Evolutionary conservation across 2,329 filamentous ascomycete genomes (phyloP).

Genomic region (Colletotrichum lupini): DNA sequence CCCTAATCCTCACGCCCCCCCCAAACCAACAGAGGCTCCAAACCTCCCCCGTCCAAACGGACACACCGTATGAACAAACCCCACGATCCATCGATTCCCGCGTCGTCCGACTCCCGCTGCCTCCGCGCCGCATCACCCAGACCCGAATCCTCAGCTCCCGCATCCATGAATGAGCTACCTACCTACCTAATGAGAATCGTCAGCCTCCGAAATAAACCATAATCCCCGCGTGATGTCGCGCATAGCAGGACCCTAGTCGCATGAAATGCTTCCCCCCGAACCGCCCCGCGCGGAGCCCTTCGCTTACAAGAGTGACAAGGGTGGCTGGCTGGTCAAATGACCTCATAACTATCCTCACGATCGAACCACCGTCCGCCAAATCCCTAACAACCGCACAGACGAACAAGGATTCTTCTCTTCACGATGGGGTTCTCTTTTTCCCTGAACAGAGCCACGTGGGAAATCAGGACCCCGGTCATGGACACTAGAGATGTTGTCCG

Average conservation of each 20-base stretch:
- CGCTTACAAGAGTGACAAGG: not conserved
- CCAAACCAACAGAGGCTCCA: not conserved
- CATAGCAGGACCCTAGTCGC: not conserved
- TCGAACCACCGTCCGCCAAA: not conserved
- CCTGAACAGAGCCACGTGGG: not conserved
- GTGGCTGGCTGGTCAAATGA: not conserved
- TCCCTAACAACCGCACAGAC: not conserved
- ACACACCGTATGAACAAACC: not conserved
- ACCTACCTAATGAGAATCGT: not conserved
- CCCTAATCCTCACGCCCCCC: not conserved
- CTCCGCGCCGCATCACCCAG: not conserved
- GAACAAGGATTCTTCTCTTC: not conserved
- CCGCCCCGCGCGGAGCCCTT: not conserved
- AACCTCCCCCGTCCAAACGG: too few species aligned
- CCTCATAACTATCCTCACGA: not conserved
- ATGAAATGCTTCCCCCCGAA: not conserved
- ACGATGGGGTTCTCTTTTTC: not conserved
- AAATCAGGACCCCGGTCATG: not conserved
- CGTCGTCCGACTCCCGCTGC: not conserved
- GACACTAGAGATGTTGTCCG: not conserved
- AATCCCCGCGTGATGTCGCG: not conserved
- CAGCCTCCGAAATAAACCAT: not conserved
- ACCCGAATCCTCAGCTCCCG: not conserved
- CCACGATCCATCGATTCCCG: not conserved
- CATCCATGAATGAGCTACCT: not conserved